phyloP scores from a whole-genome alignment of 1,284 basidiomycete genomes.

The Amylostereum areolatum region DNA sequence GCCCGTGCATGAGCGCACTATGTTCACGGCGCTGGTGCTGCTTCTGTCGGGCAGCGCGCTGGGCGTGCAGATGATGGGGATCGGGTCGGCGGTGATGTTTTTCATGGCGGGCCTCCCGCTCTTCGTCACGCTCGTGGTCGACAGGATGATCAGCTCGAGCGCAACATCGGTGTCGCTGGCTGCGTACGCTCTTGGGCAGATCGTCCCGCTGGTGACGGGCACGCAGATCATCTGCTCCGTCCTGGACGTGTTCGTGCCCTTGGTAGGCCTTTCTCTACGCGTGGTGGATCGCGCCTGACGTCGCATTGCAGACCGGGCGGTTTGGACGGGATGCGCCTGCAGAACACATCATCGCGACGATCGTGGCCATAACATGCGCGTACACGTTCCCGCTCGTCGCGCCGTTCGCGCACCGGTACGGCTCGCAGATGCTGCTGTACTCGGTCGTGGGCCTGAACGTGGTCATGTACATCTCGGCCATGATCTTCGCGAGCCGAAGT shows the following conservation, averaged over 20 bases:
- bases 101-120: slow-evolving; percentile 54
- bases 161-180: slow-evolving; percentile 41
- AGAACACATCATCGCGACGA: slow-evolving; percentile 85
- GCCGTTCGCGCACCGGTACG: slow-evolving; percentile 77
- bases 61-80: slow-evolving; percentile 49
- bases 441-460: slow-evolving; percentile 44
- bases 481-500: slow-evolving; percentile 54
- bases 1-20: slow-evolving; percentile 50
- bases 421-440: slow-evolving; percentile 38
- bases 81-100: slow-evolving; percentile 69
- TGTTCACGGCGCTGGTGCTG: slow-evolving; percentile 59
- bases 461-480: slow-evolving; percentile 45
- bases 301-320: slow-evolving; percentile 56
- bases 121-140: slow-evolving; percentile 45
- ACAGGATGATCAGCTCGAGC: slow-evolving; percentile 33
- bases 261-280: slow-evolving; percentile 44
- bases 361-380: slow-evolving; percentile 57
- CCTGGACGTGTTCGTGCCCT: slow-evolving; percentile 87
- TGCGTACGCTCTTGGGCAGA: slow-evolving; percentile 63
- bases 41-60: slow-evolving; percentile 49
- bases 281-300: slow-evolving; percentile 10
- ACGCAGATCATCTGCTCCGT: slow-evolving; percentile 67
- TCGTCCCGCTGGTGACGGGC: slow-evolving; percentile 62
- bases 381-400: slow-evolving; percentile 59
- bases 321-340: slow-evolving; percentile 75